Conservation (phyloP, 2,329 filamentous ascomycete species). For the Ophiostoma novo-ulmi region DNA sequence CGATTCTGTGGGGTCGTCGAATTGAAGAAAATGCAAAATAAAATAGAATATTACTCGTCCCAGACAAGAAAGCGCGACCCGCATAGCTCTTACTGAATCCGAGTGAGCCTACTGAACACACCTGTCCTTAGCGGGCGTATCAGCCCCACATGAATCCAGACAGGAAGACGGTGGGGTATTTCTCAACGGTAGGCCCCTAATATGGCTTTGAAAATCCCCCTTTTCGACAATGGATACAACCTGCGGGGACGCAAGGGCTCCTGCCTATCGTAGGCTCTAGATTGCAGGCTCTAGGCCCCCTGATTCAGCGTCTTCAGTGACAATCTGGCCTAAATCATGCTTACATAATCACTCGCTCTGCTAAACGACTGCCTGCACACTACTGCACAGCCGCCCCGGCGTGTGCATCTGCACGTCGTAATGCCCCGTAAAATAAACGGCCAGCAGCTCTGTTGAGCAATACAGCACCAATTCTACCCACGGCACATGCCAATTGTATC, state of each 20-base stretch:
- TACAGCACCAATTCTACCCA: not conserved
- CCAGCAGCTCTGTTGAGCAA: no score
- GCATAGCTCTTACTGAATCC: no score
- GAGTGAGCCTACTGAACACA: no score
- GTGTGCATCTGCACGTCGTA: not conserved
- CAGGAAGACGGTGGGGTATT: not conserved
- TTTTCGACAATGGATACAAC: not conserved
- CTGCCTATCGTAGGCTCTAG: not conserved
- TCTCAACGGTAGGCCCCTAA: not conserved
- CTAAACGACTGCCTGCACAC: not conserved
- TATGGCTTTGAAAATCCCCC: not conserved
- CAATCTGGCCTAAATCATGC: not conserved
- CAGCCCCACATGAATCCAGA: not conserved
- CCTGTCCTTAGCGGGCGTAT: not conserved
- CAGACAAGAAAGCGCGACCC: not conserved
- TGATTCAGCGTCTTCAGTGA: not conserved
- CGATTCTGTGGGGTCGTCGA: not conserved
- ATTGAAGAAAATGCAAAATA: not conserved
- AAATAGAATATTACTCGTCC: not conserved
- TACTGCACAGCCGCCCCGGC: not conserved
- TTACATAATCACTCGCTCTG: not conserved
- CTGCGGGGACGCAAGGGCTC: slow-evolving; percentile 3
- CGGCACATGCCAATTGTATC: not conserved
- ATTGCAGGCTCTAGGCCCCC: not conserved
- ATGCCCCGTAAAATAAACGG: not conserved